phyloP scores from a whole-genome alignment of 2,329 filamentous ascomycete genomes.

The Helotiales sp. region DNA sequence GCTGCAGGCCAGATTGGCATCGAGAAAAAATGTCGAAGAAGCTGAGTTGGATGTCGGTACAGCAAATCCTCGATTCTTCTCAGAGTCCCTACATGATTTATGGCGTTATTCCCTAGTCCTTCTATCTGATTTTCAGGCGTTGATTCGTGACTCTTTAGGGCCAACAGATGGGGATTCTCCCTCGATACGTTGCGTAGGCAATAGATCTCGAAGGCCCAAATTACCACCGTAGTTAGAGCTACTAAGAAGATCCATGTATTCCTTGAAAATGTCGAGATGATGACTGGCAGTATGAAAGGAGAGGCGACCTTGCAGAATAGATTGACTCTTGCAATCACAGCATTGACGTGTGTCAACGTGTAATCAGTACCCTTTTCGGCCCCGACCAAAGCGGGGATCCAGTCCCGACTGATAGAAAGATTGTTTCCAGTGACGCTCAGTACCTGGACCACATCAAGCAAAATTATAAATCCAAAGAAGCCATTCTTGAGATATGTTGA shows the following conservation, averaged over 20 bases:
- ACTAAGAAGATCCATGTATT: constrained; percentile 49
- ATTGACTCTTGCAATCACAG: constrained; percentile 59
- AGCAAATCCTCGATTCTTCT: constrained; percentile 4
- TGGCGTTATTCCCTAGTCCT: background rate
- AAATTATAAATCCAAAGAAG: constrained; percentile 43
- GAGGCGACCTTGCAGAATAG: constrained; percentile 58
- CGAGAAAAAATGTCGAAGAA: constrained; percentile 44
- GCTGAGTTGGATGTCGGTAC: constrained; percentile 31
- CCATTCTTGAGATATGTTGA: constrained; percentile 18
- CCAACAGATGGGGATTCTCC: constrained; percentile 31
- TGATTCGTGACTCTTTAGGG: constrained; percentile 35
- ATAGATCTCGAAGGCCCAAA: constrained; percentile 45
- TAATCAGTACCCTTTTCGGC: constrained; percentile 34
- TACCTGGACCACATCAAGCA: constrained; percentile 47
- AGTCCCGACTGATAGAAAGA: constrained; percentile 50
- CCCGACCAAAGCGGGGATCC: constrained; percentile 45
- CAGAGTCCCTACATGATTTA: background rate
- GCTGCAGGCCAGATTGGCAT: constrained; percentile 50
- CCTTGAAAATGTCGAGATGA: constrained; percentile 52
- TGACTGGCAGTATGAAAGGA: constrained; percentile 50
- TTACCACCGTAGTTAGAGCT: constrained; percentile 49
- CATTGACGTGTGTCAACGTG: constrained; percentile 49
- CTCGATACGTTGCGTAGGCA: constrained; percentile 45
- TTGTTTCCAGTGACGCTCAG: constrained; percentile 48
- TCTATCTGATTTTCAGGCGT: background rate